These are phyloP conservation scores for Harrya chromipes DNA, from an alignment of 768 basidiomycete genomes.

Conservation along the genomic window DNA sequence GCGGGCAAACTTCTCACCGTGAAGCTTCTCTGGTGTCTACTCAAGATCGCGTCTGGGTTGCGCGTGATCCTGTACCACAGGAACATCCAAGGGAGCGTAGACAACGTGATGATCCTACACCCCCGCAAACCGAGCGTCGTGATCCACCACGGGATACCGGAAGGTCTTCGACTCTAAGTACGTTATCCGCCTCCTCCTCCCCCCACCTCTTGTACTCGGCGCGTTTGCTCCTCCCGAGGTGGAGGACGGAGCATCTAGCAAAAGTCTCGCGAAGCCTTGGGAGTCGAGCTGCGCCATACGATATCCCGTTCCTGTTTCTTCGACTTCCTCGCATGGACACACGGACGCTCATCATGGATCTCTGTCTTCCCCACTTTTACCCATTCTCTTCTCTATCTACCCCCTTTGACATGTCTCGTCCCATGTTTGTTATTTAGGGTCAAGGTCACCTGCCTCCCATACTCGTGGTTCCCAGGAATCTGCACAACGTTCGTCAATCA, in stretches of 20 bases:
- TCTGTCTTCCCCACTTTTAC: constrained; percentile 30
- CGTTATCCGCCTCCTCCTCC: constrained; percentile 45
- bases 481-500: constrained; percentile 11
- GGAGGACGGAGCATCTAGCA: constrained; percentile 33
- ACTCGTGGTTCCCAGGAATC: constrained; percentile 30
- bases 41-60: constrained; percentile 27
- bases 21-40: constrained; percentile 19
- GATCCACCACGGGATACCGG: constrained; percentile 28
- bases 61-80: constrained; percentile 9
- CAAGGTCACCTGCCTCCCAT: constrained; percentile 35
- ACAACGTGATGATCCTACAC: constrained; percentile 24
- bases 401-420: constrained; percentile 28
- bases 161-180: constrained; percentile 41
- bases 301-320: constrained; percentile 33
- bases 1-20: constrained; percentile 15
- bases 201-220: constrained; percentile 35
- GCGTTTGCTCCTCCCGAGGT: constrained; percentile 38
- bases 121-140: constrained; percentile 20
- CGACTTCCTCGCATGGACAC: constrained; percentile 40
- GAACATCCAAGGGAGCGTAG: constrained; percentile 24
- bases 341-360: constrained; percentile 42
- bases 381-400: constrained; percentile 29
- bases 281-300: constrained; percentile 38
- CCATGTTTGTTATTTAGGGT: constrained; percentile 41
- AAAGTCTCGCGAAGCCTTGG: constrained; percentile 45